Evolutionary conservation across 2,329 filamentous ascomycete species (phyloP), one percentile per base, ranked within the genome.

Genomic region (Thielaviopsis punctulata): DNA sequence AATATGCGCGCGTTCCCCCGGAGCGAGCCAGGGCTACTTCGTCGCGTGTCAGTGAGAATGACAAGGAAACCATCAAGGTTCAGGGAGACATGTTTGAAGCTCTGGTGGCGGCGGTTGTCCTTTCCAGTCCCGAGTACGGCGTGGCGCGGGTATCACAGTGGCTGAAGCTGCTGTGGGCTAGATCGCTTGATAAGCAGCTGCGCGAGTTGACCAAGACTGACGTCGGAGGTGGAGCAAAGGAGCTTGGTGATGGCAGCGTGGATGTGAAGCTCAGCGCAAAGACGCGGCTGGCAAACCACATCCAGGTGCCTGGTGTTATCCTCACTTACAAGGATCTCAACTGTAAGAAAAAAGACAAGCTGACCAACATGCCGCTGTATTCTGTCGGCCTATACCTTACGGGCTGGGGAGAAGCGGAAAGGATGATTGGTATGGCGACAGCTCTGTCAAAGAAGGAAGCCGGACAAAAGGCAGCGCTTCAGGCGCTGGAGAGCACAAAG

Each of bases 21-120:
- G 58, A 56, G 12, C 54, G 54, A 18, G 22, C 43, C n/a, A 45
- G 50, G 12, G 54, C 48, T 12, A 53, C 33, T 19, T 24, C 30
- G 10, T 58, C 58, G 2, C 71, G 73, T 56, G 67, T 67, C 22
- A 60, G 57, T 46, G 65, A 60, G 49, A 73, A 60, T 52, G 65
- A 61, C 62, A 80, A 74, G 62, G 75, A 73, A 43, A 72, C 76
- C 55, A 74, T 69, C 13, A 95, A 95, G 64, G 79, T 87, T 9
- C 72, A 84, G 52, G 89, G 82, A 8, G 90, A 96, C 62, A 74
- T 95, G 18, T 93, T 95, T 60, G 90, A 96, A 64, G 84, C 90
- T 0, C 95, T 93, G 59, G 77, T 94, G 15, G 89, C 84, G 8
- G 89, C 84, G 2, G 67, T 89, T 5, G 75, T 94, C 30, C 68